Evolutionary conservation across 2,329 filamentous ascomycete species (phyloP), one percentile per base, ranked within the genome.

Genomic region (Endoconidiophora polonica): DNA sequence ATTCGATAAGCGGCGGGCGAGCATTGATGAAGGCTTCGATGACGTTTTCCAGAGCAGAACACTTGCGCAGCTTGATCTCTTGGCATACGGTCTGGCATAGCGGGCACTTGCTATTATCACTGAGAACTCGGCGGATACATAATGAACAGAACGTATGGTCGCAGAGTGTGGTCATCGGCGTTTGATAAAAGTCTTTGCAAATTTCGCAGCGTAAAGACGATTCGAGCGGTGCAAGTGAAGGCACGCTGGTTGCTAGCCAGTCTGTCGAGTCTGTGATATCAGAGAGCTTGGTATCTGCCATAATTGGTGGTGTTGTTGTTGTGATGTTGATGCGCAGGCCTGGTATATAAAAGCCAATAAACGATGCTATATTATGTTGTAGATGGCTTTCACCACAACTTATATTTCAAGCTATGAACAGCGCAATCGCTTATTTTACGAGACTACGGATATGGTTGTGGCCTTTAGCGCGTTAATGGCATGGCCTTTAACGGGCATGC

Each of bases 131-230:
- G 26, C 91, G 83, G 62, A 98, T 96, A 63, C 91, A 98, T 49
- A 94, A 68, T 5, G 90, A 95, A 70, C 91, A 98, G 61, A 98
- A 98, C 0, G 91, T 96, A 62, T 98, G 91, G 49, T 79, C 83
- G 67, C 91, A 98, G 1, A 85, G 84, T 1, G 91, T 98, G 55
- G 95, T 81, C 76, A 98, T 91, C 0, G 91, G 91, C 46, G 87
- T 94, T 54, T 79, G 79, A 68, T 85, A 96, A 66, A 96, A 94
- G 64, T 98, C 93, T 63, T 96, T 96, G 76, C 91, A 98, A 54
- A 98, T 84, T 65, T 96, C 86, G 66, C 91, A 98, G 58, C 91
- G 85, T 18, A 98, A 72, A 2, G 87, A 79, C 54, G 83, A 79
- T 60, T 98, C 91, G 55, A 98, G 76, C 12, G 75, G 68, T 44